These are phyloP conservation scores for Pholiota adiposa DNA, from an alignment of 1,284 basidiomycete genomes.

Conservation along the genomic window DNA sequence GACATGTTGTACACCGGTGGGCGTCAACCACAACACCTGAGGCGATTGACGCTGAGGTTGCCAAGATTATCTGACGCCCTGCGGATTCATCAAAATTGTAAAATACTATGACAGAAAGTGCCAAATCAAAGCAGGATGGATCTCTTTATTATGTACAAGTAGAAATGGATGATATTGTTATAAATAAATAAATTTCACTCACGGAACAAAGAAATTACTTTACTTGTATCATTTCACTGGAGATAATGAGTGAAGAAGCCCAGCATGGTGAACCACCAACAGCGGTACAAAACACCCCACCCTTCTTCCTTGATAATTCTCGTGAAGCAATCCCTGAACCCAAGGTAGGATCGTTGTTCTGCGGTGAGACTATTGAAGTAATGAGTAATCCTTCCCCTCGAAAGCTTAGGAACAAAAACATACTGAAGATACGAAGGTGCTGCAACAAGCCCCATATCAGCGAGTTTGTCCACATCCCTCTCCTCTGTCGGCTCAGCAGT, in stretches of 20 bases:
- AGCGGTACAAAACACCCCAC: slow-evolving; percentile 27
- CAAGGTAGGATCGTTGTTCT: slow-evolving; percentile 16
- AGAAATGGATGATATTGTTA: background rate
- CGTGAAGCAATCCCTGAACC: slow-evolving; percentile 25
- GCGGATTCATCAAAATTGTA: slow-evolving; percentile 1
- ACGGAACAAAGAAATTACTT: background rate
- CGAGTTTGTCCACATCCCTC: slow-evolving; percentile 11
- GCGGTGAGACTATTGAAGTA: slow-evolving; percentile 13
- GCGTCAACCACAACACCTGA: slow-evolving; percentile 79
- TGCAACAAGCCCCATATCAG: slow-evolving; percentile 2
- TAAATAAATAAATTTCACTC: background rate
- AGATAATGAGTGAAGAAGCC: slow-evolving; percentile 13
- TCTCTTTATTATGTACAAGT: background rate
- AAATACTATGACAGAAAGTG: background rate
- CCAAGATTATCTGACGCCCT: slow-evolving; percentile 54
- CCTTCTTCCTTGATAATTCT: slow-evolving; percentile 32
- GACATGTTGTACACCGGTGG: slow-evolving; percentile 80
- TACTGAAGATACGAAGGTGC: slow-evolving; percentile 14
- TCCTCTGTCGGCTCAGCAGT: slow-evolving; percentile 1
- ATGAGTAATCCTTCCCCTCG: background rate
- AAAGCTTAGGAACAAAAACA: background rate
- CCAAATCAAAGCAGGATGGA: background rate
- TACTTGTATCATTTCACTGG: background rate
- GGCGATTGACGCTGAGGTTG: slow-evolving; percentile 67
- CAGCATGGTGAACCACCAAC: slow-evolving; percentile 26